Evolutionary conservation across 306 rosid species (phyloP), one percentile per base, ranked within the genome.

Genomic region (Glycine soja): DNA sequence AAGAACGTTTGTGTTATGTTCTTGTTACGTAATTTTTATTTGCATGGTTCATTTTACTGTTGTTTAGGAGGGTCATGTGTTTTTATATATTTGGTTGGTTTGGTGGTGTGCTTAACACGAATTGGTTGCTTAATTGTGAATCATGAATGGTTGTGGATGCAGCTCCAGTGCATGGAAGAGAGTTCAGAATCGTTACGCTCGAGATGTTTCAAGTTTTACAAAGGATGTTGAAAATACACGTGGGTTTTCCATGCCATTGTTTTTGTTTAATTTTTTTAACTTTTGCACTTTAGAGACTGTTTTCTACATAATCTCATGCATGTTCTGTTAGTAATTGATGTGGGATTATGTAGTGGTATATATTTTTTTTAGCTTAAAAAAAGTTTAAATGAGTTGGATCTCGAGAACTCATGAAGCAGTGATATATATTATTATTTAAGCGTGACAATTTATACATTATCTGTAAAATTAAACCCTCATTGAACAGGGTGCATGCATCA

Each of bases 211-310:
- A 96, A 85, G 85, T 93, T 93, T 85, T 89, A 86, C 86, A 93
- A 96, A 92, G 99, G 95, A 81, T 87, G 98, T 74, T 88, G 97
- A 83, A 96, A 93, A 75, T 96, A 93, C 89, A 93, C 99, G 99
- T 96, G 90, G 34, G 90, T 74, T 88, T 81, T 62, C 48, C 72
- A 67, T 81, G 34, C 67, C 73, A 72, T 64, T 14, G 19, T 38
- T 65, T 38, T 72, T 67, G 4, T 59, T 18, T 9, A 24, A 24
- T 24, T 16, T 58, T 58, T 67, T 0, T 66, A n/a, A 36, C 70
- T 56, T 63, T 63, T 71, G 50, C 57, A 61, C 30, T 24, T 24
- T 24, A 24, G 30, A 24, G 30, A 34, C 46, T 13, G 13, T 62
- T 80, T 57, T 73, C 38, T 18, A 32, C 10, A 38, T 38, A 38